Base-by-base conservation (phyloP, 2,329 filamentous ascomycete genomes). In the Pezicula neosporulosa region DNA sequence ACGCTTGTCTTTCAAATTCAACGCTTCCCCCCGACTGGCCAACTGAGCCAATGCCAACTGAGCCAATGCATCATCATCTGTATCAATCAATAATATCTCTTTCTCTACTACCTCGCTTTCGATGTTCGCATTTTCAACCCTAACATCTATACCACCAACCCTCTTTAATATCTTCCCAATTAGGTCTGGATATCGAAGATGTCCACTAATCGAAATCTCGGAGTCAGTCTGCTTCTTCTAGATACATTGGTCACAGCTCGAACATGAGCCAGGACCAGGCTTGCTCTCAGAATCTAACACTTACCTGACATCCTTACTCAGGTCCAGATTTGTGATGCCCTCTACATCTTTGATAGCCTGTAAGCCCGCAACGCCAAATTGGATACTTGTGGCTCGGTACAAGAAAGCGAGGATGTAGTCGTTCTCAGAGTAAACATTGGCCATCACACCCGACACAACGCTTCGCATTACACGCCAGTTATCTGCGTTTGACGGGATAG, bases 391-490 rank as follows among this genome's bases (percentile, higher is more conserved):
- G 3, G 84, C 89, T 47, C 93, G 85, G 67, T 93, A 96, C 37
- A 97, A 75, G 66, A 97, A 96, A 1, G 85, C 91, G 2, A 97
- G 83, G 21, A 97, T 84, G 58, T 90, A 91, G 67, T 97, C 93
- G 44, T 90, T 89, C 47, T 87, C 84, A 1, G 89, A 95, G 67
- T 86, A 97, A 3, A 94, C 90, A 60, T 97, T 97, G 63, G 97
- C 79, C n/a, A 97, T 76, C 19, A 91, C 83, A 0, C 92, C 91
- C 38, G 83, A 80, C 4, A 96, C 90, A 2, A 93, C 88, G 52
- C 83, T 86, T 56, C 89, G 85, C 64, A 96, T 79, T 6, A 83
- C 77, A 27, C 87, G 77, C 92, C 93, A 97, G 48, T 89, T 83
- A 7, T 78, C 76, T 2, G 78, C 78, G 19, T 87, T 80, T 1